Evolutionary conservation across 495 filamentous ascomycete genomes (phyloP).

Genomic region (Cercophora samala): DNA sequence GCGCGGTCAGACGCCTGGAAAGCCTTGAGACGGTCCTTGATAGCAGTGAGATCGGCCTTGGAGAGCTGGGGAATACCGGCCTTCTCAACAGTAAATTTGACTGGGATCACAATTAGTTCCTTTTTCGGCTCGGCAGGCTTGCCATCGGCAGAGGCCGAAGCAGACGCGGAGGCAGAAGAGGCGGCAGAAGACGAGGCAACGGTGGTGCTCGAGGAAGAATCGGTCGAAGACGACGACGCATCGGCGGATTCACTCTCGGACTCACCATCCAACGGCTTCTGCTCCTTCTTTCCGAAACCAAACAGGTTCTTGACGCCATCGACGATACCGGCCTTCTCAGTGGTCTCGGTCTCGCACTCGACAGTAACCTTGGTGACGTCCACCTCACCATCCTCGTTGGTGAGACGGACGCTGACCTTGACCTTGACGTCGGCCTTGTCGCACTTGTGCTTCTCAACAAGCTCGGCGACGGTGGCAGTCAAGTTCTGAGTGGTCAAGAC

Average conservation of each 20-base stretch:
- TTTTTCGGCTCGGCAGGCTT: conserved; percentile 54
- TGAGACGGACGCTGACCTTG: conserved; percentile 71
- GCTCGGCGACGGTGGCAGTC: conserved; percentile 70
- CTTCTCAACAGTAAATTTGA: conserved; percentile 60
- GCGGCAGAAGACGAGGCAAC: conserved; percentile 34
- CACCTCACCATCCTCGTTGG: conserved; percentile 72
- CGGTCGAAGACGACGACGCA: conserved; percentile 44
- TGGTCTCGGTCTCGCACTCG: conserved; percentile 72
- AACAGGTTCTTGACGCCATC: conserved; percentile 94
- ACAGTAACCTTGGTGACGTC: conserved; percentile 71
- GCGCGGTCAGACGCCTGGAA: conserved; percentile 81
- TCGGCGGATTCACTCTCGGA: conserved; percentile 36
- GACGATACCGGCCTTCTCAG: conserved; percentile 73
- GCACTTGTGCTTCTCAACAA: conserved; percentile 75
- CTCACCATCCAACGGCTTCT: conserved; percentile 63
- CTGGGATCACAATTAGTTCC: conserved; percentile 64
- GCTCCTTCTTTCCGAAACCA: conserved; percentile 85
- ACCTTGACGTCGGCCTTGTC: conserved; percentile 70
- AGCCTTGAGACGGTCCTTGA: conserved; percentile 68
- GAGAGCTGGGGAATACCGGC: conserved; percentile 58
- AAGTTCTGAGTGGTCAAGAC: conserved; percentile 72
- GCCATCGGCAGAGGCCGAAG: conserved; percentile 42
- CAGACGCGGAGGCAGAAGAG: conserved; percentile 35
- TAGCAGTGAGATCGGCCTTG: conserved; percentile 57
- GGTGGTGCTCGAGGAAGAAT: conserved; percentile 34